Evolutionary conservation across 1,139 yeast genomes (phyloP).

Genomic region (Yamadazyma mexicana): DNA sequence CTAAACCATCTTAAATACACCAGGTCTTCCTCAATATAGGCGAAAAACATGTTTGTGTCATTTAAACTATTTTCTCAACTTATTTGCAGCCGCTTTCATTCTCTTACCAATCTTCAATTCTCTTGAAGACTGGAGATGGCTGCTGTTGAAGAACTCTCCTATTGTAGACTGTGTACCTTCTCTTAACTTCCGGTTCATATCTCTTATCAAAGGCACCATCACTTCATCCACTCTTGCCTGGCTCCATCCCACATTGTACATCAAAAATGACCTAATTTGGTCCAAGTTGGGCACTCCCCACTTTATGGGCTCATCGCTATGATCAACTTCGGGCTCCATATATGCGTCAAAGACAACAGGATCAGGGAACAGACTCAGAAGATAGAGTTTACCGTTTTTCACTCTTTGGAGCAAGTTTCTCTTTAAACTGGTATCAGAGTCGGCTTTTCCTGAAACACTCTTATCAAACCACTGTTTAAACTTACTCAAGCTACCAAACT

Average conservation of each 20-base stretch:
- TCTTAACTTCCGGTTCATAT: constrained; percentile 61
- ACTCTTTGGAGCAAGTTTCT: constrained; percentile 57
- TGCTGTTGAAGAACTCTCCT: constrained; percentile 60
- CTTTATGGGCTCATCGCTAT: constrained; percentile 69
- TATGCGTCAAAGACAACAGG: constrained; percentile 71
- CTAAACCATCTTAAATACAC: too few species aligned
- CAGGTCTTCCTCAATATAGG: background rate
- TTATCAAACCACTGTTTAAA: constrained; percentile 45
- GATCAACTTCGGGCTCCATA: constrained; percentile 76
- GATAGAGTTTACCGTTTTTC: constrained; percentile 57
- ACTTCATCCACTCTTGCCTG: constrained; percentile 77
- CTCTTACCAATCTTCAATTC: constrained; percentile 58
- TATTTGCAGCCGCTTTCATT: constrained; percentile 56
- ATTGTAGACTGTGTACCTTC: constrained; percentile 58
- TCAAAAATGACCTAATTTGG: constrained; percentile 67
- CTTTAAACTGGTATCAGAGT: constrained; percentile 28
- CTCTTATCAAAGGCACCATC: constrained; percentile 83
- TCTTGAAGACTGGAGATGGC: constrained; percentile 42
- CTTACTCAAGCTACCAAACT: constrained; percentile 52
- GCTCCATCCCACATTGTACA: constrained; percentile 79
- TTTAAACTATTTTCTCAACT: constrained; percentile 33
- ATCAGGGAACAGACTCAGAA: constrained; percentile 73
- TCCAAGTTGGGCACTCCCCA: constrained; percentile 95
- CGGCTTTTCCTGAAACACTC: constrained; percentile 20
- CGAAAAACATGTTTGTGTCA: background rate